A percentile compares a stretch with the other conserved stretches of the same genome.
phyloP scores from a whole-genome alignment of 2,329 filamentous ascomycete genomes.

The Ceratocystis cacaofunesta region DNA sequence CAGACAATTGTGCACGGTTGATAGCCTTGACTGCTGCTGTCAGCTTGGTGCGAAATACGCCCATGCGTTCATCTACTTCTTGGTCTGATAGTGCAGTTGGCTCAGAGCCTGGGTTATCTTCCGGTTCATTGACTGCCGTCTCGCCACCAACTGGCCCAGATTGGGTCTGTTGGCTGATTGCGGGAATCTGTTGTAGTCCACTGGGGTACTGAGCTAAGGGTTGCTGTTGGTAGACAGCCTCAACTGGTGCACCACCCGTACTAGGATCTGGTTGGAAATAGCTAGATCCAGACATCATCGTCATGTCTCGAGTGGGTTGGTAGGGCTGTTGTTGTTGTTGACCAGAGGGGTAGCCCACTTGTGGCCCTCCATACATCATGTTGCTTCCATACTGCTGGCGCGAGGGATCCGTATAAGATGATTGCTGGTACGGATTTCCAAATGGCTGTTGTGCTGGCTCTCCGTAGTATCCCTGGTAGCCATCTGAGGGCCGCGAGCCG shows the following conservation, averaged over 20 bases:
- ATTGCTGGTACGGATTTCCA: constrained; percentile 4
- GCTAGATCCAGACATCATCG: background rate
- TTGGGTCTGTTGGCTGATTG: background rate
- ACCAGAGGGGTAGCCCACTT: background rate
- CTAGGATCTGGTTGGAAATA: constrained; percentile 6
- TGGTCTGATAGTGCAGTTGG: constrained; percentile 1
- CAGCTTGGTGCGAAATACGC: background rate
- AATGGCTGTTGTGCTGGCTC: background rate
- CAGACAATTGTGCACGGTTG: background rate
- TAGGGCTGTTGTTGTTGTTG: constrained; percentile 2
- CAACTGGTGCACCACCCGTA: background rate
- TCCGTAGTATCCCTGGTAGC: constrained; percentile 1
- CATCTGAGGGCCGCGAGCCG: background rate
- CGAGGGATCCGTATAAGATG: constrained; percentile 1
- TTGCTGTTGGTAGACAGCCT: constrained; percentile 1
- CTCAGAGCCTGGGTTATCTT: background rate
- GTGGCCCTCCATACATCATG: constrained; percentile 1
- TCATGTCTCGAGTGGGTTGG: constrained; percentile 2
- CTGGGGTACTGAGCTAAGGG: background rate
- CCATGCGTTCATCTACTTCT: constrained; percentile 5
- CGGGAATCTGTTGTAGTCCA: background rate
- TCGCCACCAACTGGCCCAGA: constrained; percentile 3
- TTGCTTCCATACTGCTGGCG: background rate
- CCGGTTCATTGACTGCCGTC: background rate
- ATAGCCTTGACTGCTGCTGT: background rate